phyloP scores from a whole-genome alignment of 768 basidiomycete species.

The Kwoniella sp. region DNA sequence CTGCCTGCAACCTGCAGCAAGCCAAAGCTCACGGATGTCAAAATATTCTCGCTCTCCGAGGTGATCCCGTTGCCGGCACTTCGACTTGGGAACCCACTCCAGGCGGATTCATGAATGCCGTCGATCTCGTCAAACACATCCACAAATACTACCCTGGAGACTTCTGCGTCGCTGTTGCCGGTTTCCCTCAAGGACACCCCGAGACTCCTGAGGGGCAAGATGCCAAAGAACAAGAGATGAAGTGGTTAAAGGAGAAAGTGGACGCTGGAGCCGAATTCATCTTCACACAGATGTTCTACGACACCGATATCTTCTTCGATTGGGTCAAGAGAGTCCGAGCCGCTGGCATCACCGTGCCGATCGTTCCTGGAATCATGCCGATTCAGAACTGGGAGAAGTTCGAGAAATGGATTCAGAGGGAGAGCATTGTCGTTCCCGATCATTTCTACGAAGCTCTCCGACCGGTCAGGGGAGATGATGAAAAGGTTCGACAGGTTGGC shows the following conservation, averaged over 20 bases:
- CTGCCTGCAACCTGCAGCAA: constrained; percentile 63
- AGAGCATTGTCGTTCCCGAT: constrained; percentile 67
- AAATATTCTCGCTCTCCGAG: constrained; percentile 89
- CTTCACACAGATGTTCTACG: constrained; percentile 99
- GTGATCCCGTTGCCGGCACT: constrained; percentile 85
- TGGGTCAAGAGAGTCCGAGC: constrained; percentile 84
- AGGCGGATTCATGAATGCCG: constrained; percentile 83
- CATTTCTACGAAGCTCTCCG: constrained; percentile 73
- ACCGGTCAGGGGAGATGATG: constrained; percentile 87
- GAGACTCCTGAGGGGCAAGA: constrained; percentile 64
- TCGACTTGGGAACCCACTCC: constrained; percentile 91
- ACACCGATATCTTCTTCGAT: constrained; percentile 81
- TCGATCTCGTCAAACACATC: constrained; percentile 89
- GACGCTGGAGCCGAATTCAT: constrained; percentile 89
- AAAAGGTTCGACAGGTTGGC: constrained; percentile 86
- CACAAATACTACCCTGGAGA: constrained; percentile 80
- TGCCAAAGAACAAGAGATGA: constrained; percentile 65
- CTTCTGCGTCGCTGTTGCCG: constrained; percentile 92
- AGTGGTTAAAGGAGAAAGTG: constrained; percentile 84
- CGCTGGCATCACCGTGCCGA: constrained; percentile 83
- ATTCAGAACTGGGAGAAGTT: constrained; percentile 98
- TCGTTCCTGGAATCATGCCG: constrained; percentile 91
- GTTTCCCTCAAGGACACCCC: constrained; percentile 82
- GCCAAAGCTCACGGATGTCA: constrained; percentile 85
- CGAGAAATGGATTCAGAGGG: constrained; percentile 62